Conservation (phyloP, 257 asterid species). For the Solanum infundibuliforme region DNA sequence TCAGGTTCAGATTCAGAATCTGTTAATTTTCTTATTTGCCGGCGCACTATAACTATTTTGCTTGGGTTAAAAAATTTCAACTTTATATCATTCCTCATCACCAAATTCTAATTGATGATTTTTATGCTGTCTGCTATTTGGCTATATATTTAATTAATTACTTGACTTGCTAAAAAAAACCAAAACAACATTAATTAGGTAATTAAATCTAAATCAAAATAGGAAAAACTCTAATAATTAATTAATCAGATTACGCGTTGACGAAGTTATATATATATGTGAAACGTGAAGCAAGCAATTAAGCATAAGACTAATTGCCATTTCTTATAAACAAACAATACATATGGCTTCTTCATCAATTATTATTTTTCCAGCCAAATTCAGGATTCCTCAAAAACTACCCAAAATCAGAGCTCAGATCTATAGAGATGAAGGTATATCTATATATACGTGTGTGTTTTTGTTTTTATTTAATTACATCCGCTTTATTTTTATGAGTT, state of each 20-base stretch:
- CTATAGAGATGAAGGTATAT: conserved; percentile 27
- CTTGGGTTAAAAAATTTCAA: background rate
- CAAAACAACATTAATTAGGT: background rate
- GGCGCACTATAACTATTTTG: background rate
- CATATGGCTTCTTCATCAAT: conserved; percentile 4
- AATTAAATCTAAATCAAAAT: background rate
- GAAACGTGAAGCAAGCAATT: background rate
- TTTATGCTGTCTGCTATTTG: background rate
- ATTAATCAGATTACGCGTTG: background rate
- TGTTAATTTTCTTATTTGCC: background rate
- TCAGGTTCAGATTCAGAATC: background rate
- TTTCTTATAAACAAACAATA: background rate
- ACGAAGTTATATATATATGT: background rate
- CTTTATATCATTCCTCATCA: background rate
- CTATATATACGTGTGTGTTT: background rate
- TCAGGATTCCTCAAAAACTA: background rate
- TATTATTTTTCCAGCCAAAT: background rate
- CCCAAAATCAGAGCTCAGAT: conserved; percentile 23
- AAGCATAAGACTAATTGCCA: background rate
- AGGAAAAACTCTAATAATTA: background rate
- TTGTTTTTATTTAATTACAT: background rate
- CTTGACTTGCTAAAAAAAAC: background rate
- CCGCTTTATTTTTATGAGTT: background rate
- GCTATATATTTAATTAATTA: background rate
- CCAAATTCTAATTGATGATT: background rate